These are phyloP conservation scores for Fusarium protoensiforme DNA, from an alignment of 2,329 filamentous ascomycete genomes.

Conservation along the genomic window DNA sequence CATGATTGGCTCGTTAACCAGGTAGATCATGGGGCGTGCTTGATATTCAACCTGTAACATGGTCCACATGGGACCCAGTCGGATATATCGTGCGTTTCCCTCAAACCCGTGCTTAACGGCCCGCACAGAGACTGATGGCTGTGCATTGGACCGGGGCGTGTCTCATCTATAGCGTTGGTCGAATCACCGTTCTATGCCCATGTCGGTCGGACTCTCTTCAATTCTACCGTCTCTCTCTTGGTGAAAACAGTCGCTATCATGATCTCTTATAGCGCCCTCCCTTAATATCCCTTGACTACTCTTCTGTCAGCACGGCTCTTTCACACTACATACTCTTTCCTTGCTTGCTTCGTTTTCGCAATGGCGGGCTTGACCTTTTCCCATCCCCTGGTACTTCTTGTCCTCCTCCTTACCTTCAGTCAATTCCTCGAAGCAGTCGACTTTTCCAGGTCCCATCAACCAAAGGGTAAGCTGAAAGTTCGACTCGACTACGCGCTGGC, in stretches of 20 bases:
- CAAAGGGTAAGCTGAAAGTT: not conserved
- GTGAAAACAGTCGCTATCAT: not conserved
- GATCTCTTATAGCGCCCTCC: not conserved
- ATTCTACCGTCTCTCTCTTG: not conserved
- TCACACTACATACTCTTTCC: not conserved
- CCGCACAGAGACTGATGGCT: not conserved
- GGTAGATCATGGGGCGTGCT: not conserved
- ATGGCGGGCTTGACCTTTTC: not conserved
- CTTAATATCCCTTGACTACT: not conserved
- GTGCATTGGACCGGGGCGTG: not conserved
- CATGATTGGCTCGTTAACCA: not conserved
- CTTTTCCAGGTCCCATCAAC: not conserved
- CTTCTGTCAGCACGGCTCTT: not conserved
- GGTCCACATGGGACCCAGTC: not conserved
- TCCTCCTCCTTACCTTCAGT: not conserved
- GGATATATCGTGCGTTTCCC: not conserved
- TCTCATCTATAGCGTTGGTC: not conserved
- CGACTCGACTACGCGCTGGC: not conserved
- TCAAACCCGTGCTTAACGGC: not conserved
- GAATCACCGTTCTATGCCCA: not conserved
- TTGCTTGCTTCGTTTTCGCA: too few relatives aligned
- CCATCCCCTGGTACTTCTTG: not conserved
- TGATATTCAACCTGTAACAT: not conserved
- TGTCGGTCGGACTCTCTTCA: not conserved
- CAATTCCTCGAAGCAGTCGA: not conserved